Evolutionary conservation across 2,329 filamentous ascomycete genomes (phyloP).

Genomic region (Diaporthe caulivora): DNA sequence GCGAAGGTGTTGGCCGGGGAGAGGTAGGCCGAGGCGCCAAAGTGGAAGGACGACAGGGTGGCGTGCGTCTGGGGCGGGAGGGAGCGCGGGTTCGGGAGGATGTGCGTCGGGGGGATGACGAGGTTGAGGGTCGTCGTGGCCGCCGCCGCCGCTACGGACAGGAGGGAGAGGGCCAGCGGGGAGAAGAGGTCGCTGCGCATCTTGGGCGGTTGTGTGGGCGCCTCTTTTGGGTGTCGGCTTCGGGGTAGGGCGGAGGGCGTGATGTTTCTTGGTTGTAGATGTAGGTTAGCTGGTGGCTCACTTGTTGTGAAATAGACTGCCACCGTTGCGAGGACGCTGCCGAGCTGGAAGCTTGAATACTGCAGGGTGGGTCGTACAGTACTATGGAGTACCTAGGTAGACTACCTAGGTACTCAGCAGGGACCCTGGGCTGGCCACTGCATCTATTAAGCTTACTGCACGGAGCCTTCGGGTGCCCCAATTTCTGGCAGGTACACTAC

Average conservation of each 20-base stretch:
- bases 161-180: conserved; percentile 49
- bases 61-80: conserved; percentile 77
- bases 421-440: not conserved
- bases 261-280: not conserved
- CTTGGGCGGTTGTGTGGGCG: not conserved
- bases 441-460: not conserved
- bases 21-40: conserved; percentile 68
- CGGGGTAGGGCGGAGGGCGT: not conserved
- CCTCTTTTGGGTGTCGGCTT: conserved; percentile 4
- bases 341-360: conserved; percentile 14
- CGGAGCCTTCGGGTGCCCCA: not conserved
- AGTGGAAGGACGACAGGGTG: conserved; percentile 61
- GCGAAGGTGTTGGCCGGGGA: conserved; percentile 78
- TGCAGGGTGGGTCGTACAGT: not conserved
- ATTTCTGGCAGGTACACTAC: not conserved
- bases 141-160: conserved; percentile 48
- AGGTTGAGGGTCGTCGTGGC: conserved; percentile 58
- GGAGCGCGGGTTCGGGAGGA: conserved; percentile 61
- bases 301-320: not conserved
- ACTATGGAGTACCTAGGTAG: too few species aligned
- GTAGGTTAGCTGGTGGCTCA: not conserved
- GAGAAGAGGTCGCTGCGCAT: conserved; percentile 51
- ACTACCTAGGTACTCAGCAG: not conserved
- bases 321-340: not conserved
- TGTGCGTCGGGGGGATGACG: conserved; percentile 53